A percentile compares a stretch with the other conserved stretches of the same genome.
Conservation (phyloP, 176 grass and related monocot species). For the Aegilops speltoides region DNA sequence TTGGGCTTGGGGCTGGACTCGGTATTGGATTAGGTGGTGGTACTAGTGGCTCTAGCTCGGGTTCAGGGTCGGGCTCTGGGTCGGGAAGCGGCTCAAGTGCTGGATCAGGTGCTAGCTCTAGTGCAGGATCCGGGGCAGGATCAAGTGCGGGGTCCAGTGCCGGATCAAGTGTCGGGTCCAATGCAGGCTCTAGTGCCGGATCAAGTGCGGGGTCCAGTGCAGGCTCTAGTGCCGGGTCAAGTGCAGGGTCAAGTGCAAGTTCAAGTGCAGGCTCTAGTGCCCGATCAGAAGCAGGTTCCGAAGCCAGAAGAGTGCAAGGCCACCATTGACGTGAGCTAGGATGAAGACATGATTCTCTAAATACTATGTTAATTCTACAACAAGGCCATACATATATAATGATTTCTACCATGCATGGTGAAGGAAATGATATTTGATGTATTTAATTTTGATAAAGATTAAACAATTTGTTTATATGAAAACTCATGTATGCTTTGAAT, state of each 20-base stretch:
- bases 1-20: conserved; percentile 5
- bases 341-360: neutral
- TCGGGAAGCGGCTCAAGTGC: neutral
- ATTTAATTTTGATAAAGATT: neutral
- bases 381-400: neutral
- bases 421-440: neutral
- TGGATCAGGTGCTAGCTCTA: neutral
- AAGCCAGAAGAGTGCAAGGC: neutral
- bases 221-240: neutral
- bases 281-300: neutral
- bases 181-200: neutral
- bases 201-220: neutral
- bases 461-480: neutral
- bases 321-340: neutral
- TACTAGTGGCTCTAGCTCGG: neutral
- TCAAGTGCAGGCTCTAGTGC: neutral
- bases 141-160: neutral
- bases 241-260: neutral
- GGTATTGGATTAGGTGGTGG: conserved; percentile 13
- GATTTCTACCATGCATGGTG: neutral
- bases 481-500: neutral
- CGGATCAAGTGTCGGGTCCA: neutral
- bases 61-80: neutral
- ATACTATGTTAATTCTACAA: neutral
- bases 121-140: neutral